phyloP scores from a whole-genome alignment of 2,329 filamentous ascomycete species.

The Metarhizium sp. region DNA sequence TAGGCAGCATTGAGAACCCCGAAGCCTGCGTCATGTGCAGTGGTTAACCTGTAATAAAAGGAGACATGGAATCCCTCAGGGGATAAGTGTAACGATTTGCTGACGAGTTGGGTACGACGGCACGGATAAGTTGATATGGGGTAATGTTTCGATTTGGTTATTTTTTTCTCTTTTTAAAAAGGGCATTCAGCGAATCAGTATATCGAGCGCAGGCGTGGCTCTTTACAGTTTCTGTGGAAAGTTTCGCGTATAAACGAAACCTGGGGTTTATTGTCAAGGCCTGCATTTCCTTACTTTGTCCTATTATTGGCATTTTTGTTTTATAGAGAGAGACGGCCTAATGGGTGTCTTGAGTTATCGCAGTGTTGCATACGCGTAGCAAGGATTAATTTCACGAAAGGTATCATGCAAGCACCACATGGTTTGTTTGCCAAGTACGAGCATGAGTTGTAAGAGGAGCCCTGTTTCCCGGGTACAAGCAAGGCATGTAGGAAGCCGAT shows the following conservation, averaged over 20 bases:
- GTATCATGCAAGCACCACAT: background rate
- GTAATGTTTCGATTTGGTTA: conserved; percentile 13
- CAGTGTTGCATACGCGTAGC: background rate
- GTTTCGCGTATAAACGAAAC: background rate
- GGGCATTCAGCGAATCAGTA: background rate
- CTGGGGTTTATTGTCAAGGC: background rate
- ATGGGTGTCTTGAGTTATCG: background rate
- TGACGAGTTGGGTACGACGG: conserved; percentile 21
- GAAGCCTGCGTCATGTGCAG: conserved; percentile 97
- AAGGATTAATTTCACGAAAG: background rate
- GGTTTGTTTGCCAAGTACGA: background rate
- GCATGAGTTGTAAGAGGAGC: background rate
- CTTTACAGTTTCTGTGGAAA: background rate
- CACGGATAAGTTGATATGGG: conserved; percentile 12
- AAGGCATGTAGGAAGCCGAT: background rate
- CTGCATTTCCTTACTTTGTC: background rate
- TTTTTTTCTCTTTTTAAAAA: conserved; percentile 6
- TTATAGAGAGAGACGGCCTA: background rate
- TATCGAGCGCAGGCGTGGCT: conserved; percentile 1
- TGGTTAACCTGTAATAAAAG: conserved; percentile 49
- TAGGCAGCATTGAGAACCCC: conserved; percentile 91
- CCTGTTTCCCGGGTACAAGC: background rate
- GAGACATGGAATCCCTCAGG: background rate
- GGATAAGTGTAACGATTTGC: conserved; percentile 17
- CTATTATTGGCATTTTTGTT: background rate